Conservation (phyloP, 345 rosid species). For the Lumnitzera littorea region DNA sequence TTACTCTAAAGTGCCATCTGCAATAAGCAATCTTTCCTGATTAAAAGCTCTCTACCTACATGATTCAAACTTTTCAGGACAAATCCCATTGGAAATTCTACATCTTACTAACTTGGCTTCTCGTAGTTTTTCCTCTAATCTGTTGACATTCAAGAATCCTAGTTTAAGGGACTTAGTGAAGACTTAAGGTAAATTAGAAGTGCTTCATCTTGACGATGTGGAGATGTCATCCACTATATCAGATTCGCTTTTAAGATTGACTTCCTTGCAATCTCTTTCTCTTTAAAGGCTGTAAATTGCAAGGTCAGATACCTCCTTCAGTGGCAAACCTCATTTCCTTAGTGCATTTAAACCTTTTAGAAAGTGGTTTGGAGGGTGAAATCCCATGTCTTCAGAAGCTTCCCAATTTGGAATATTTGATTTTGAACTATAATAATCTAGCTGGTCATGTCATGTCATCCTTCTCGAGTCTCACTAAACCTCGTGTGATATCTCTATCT, state of each 20-base stretch:
- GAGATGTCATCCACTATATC: slow-evolving; percentile 1
- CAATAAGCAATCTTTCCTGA: slow-evolving; percentile 5
- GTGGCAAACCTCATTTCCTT: background rate
- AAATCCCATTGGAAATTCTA: background rate
- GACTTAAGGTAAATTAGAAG: background rate
- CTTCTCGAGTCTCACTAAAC: background rate
- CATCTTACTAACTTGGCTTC: slow-evolving; percentile 2
- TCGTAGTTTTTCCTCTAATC: background rate
- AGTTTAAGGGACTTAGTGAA: background rate
- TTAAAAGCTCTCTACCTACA: slow-evolving; percentile 11
- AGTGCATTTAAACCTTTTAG: no score
- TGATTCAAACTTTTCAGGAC: slow-evolving; percentile 7
- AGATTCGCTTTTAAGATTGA: background rate
- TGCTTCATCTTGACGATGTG: background rate
- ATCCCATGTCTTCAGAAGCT: no score
- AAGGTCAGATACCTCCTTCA: slow-evolving; percentile 1
- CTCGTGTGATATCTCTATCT: rapidly evolving
- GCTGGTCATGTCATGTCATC: no score
- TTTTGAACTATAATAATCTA: no score
- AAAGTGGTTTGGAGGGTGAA: no score
- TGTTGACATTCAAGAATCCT: background rate
- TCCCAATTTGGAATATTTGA: no score
- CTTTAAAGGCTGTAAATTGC: background rate
- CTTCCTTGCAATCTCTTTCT: background rate
- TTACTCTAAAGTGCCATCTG: slow-evolving; percentile 6